Percentiles rank a stretch among this genome's conserved stretches.
Evolutionary conservation across 345 rosid species (phyloP).

Genomic region (Acer yangbiense): DNA sequence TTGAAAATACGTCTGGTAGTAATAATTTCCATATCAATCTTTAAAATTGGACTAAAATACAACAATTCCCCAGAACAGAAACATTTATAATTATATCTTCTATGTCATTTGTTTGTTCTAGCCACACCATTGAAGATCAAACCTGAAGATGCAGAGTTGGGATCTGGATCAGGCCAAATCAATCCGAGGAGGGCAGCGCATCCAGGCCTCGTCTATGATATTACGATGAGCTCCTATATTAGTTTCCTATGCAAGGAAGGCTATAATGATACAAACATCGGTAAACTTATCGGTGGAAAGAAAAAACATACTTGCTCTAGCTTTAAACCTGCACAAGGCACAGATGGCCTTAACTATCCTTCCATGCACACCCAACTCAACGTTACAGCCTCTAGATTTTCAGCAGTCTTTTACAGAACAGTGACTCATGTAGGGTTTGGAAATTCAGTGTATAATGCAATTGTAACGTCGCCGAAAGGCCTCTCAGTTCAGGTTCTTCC

Average conservation of each 20-base stretch:
- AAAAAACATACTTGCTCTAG: slow-evolving; percentile 48
- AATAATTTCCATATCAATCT: no score
- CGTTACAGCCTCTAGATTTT: slow-evolving; percentile 23
- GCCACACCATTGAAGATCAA: slow-evolving; percentile 67
- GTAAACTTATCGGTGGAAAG: slow-evolving; percentile 49
- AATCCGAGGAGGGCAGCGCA: slow-evolving; percentile 65
- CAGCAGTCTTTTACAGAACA: slow-evolving; percentile 58
- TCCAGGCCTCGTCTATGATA: slow-evolving; percentile 79
- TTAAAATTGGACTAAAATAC: no score
- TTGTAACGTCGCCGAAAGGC: slow-evolving; percentile 47
- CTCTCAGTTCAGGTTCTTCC: slow-evolving; percentile 58
- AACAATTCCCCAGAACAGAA: no score
- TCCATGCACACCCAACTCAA: slow-evolving; percentile 65
- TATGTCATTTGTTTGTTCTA: slow-evolving; percentile 23
- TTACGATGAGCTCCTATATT: slow-evolving; percentile 46
- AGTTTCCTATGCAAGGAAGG: slow-evolving; percentile 79
- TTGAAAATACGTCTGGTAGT: no score
- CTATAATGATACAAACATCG: slow-evolving; percentile 58
- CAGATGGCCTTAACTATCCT: slow-evolving; percentile 84
- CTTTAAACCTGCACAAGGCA: slow-evolving; percentile 51
- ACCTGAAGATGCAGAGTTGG: slow-evolving; percentile 47
- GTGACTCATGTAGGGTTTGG: slow-evolving; percentile 60
- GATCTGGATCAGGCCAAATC: slow-evolving; percentile 81
- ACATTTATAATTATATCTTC: no score
- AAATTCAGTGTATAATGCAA: slow-evolving; percentile 51